A percentile compares a stretch with the other conserved stretches of the same genome.
These are phyloP conservation scores for Metahyphopichia silvanorum DNA, from an alignment of 805 yeast species.

Conservation along the genomic window DNA sequence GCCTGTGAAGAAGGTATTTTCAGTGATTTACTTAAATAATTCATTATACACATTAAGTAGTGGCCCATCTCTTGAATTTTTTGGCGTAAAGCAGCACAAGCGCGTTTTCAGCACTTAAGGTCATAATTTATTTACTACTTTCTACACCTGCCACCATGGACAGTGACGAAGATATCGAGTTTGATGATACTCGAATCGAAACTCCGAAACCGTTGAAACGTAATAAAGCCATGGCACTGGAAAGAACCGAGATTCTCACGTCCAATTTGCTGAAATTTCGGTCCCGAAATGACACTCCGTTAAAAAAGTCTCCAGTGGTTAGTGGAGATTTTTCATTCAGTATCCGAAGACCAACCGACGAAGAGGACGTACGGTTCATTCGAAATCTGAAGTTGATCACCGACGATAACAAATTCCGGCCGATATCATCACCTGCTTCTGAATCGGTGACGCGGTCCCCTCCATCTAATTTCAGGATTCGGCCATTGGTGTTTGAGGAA, in stretches of 20 bases:
- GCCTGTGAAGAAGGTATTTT: constrained; percentile 56
- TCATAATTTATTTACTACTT: no score
- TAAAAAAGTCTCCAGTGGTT: constrained; percentile 9
- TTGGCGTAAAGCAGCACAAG: no score
- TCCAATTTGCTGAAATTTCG: constrained; percentile 8
- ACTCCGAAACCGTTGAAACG: constrained; percentile 17
- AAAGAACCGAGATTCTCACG: constrained; percentile 1
- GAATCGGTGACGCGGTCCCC: constrained; percentile 12
- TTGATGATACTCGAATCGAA: constrained; percentile 28
- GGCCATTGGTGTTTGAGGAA: constrained; percentile 8
- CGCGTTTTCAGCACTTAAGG: not conserved
- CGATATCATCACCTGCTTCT: constrained; percentile 8
- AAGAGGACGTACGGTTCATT: constrained; percentile 11
- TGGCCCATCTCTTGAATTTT: no score
- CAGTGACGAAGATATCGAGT: constrained; percentile 19
- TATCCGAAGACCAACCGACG: constrained; percentile 1
- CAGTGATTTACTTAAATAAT: constrained; percentile 44
- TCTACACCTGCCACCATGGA: no score
- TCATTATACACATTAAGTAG: not conserved
- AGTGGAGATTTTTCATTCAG: constrained; percentile 3
- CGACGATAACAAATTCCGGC: constrained; percentile 21
- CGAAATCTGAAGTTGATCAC: constrained; percentile 16
- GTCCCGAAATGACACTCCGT: constrained; percentile 17
- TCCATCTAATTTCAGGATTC: constrained; percentile 17
- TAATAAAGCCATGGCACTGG: constrained; percentile 4